Evolutionary conservation across 805 yeast genomes (phyloP), one percentile per base, ranked within the genome.

Genomic region (Saturnispora quitensis): DNA sequence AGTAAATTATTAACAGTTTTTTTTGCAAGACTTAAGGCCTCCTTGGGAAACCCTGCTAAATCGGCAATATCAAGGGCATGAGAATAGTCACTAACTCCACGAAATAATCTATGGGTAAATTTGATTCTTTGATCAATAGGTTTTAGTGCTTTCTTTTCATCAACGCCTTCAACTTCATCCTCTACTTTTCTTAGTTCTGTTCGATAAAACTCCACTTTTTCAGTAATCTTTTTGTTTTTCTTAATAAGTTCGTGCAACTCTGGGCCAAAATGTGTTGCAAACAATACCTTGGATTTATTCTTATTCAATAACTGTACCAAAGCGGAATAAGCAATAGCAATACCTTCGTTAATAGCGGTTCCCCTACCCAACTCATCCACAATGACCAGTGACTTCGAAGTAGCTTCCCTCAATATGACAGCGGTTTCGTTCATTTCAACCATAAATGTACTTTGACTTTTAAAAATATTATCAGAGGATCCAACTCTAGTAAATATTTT

Each of bases 361-460:
- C 97, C 97, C 50, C 96, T 72, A 1, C 97, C 97, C 22, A 89
- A 81, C 61, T 89, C 97, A 66, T 89, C 97, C 51, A 89, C 71
- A 22, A 89, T 81, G 0, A 91, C 86, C 55, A 89, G 68, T 0
- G 96, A 87, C 35, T 74, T 69, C 1, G 69, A 58, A 0, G 93
- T 83, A 8, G 95, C 84, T 43, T 79, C 76, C 38, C 76, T 70
- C 36, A 89, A 63, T 35, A 89, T 88, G 43, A 73, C 68, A 2
- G 88, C 79, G 2, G 95, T 84, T 63, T 89, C 97, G 40, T 82
- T 73, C 96, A 89, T 88, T 60, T 89, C 97, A 15, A 85, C 87
- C 96, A 89, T 87, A 61, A 89, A 89, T 0, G 97, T 89, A n/a
- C 93, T 84, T 60, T 84, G 78, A 42, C 89, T 89, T 46, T 80